phyloP scores from a whole-genome alignment of 257 asterid species.

The Nicotiana attenuata region DNA sequence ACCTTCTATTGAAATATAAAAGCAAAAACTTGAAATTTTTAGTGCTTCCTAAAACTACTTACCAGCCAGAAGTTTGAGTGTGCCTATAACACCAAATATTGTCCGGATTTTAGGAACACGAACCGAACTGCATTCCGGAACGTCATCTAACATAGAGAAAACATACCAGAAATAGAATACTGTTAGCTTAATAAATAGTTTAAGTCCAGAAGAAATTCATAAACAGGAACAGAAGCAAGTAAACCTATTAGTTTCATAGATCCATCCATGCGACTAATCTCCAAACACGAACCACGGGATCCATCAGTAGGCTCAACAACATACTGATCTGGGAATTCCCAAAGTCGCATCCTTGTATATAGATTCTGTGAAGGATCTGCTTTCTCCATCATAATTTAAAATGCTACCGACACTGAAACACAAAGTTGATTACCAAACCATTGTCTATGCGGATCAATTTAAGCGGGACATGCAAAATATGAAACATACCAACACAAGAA shows the following conservation, averaged over 20 bases:
- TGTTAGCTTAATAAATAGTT: neutral
- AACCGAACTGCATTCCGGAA: constrained; percentile 44
- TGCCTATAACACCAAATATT: constrained; percentile 79
- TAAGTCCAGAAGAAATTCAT: neutral
- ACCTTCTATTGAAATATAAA: neutral
- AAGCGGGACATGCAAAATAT: neutral
- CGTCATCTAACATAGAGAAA: constrained; percentile 42
- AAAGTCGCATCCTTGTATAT: constrained; percentile 68
- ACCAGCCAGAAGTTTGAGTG: constrained; percentile 75
- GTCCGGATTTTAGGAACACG: constrained; percentile 64
- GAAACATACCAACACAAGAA: neutral
- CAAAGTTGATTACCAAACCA: neutral
- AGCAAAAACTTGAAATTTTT: neutral
- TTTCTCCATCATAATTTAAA: constrained; percentile 71
- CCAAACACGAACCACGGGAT: constrained; percentile 55
- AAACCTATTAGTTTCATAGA: constrained; percentile 58
- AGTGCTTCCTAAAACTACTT: constrained; percentile 15
- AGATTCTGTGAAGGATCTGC: constrained; percentile 64
- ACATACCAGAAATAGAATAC: neutral
- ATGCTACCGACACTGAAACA: constrained; percentile 6
- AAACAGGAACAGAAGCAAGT: neutral
- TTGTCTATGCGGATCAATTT: neutral
- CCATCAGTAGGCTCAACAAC: constrained; percentile 87
- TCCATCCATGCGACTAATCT: constrained; percentile 59
- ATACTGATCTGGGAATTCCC: constrained; percentile 88